Evolutionary conservation across 805 yeast genomes (phyloP), one percentile per base, ranked within the genome.

Genomic region (Metschnikowia hibisci): DNA sequence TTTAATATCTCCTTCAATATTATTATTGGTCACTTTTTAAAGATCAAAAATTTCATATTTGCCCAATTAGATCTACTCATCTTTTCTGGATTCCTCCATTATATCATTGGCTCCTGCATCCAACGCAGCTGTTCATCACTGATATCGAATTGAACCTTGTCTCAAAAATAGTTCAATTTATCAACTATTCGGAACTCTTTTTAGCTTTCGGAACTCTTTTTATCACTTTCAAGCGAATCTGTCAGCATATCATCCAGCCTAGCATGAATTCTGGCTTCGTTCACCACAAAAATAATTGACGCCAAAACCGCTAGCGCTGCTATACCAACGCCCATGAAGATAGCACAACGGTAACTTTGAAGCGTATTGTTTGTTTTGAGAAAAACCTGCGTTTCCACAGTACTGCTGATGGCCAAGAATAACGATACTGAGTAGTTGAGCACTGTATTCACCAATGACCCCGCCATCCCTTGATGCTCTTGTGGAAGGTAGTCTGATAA

Each of bases 391-490:
- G 47, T 31, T 50, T 83, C 85, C 3, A 81, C 84, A 2, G 84
- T 78, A n/a, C 81, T 80, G 3, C 86, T 84, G 33, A 85, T 66
- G 8, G 89, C 91, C 26, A 85, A 64, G 29, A 82, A 79, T n/a
- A 84, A 58, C 0, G 89, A 79, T 27, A 67, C 82, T 0, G 89
- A 79, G 57, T 85, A 85, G 58, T 82, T 85, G 10, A 82, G 78
- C 52, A 82, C 78, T 0, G 93, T 84, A 15, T 82, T 73, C 4
- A 83, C 81, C 39, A 85, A 64, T 0, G 88, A 81, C 0, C 88
- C 89, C 0, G 89, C 90, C 74, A 82, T 77, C 7, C 91, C 93
- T 62, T 85, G 93, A 51, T 81, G 78, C 45, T 74, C 67, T 37
- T 68, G 60, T 0, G 90, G 89, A 29, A 84, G 64, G 36, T 65